Base-by-base conservation (phyloP, 192 early-diverging fungal species). In the Linnemannia elongata region DNA sequence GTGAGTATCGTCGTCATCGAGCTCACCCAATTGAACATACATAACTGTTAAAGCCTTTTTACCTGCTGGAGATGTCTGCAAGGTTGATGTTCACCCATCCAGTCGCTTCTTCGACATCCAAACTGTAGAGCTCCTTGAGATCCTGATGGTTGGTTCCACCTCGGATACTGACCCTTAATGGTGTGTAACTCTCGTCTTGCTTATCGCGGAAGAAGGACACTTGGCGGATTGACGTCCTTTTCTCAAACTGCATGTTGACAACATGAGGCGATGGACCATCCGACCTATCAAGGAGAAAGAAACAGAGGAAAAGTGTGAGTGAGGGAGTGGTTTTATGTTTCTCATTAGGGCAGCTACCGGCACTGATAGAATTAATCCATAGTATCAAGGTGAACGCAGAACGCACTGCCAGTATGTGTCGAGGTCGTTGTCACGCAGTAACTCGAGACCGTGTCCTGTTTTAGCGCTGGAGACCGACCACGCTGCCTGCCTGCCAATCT, bases 151-250 rank as follows among this genome's bases (percentile, higher is more conserved):
- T 89, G 68, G 91, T 95, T 17, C 97, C 97, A 3, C 93, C 94
- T 39, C 93, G 86, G 7, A 98, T 87, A 45, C 90, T 89, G 24
- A 98, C 88, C 42, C 82, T 72, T 41, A 88, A 84, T 10, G 97
- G 96, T 1, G 95, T 95, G 85, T 98, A 98, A 76, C 92, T 94
- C 86, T 97, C 96, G 76, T 98, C 97, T 82, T 95, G 92, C 69
- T 91, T 91, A 87, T 98, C 96, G 55, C 95, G 76, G 79, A 94
- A 93, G 24, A 95, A 72, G 5, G 93, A 92, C 12, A 95, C 89
- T 87, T 92, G 91, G 83, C 90, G 85, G 4, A 97, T 82, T 22
- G 81, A 75, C 15, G 92, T 96, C 76, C 90, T 89, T 63, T 92
- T 89, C 20, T 90, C 89, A 83, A 97, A 97, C 30, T 93, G 88